phyloP scores from a whole-genome alignment of 345 rosid species.

The Acer campestre region DNA sequence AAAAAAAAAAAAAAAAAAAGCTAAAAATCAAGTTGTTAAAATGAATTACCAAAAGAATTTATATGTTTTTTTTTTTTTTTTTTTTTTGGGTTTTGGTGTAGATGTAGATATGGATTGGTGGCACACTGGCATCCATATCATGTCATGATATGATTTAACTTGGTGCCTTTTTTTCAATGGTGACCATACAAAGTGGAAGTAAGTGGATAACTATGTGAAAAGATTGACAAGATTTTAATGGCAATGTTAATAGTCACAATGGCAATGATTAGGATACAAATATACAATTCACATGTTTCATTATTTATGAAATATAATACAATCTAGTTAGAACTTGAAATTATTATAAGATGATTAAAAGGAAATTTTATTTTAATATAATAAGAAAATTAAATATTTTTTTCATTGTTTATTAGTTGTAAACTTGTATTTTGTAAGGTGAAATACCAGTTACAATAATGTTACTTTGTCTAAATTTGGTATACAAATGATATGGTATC shows the following conservation, averaged over 20 bases:
- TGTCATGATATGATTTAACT: background rate
- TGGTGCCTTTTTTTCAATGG: conserved; percentile 3
- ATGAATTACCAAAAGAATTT: background rate
- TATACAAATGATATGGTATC: too few relatives aligned
- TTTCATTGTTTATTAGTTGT: too few relatives aligned
- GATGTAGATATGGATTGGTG: background rate
- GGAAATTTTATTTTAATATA: background rate
- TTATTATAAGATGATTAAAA: background rate
- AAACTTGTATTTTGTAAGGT: too few relatives aligned
- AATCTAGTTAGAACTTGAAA: background rate
- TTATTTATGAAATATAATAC: background rate
- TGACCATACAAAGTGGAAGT: conserved; percentile 10
- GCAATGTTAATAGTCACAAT: background rate
- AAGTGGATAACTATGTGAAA: background rate
- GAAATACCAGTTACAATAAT: too few relatives aligned
- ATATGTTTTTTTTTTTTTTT: background rate
- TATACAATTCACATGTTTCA: background rate
- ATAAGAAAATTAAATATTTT: background rate
- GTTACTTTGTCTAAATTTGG: too few relatives aligned
- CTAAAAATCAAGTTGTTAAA: background rate
- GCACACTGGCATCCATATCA: conserved; percentile 2
- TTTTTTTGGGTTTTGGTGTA: background rate
- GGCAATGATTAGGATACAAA: background rate
- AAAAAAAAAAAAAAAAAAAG: too few relatives aligned
- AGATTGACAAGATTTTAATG: conserved; percentile 9